Evolutionary conservation across 2,329 filamentous ascomycete species (phyloP).

Genomic region (Cladophialophora carrionii): DNA sequence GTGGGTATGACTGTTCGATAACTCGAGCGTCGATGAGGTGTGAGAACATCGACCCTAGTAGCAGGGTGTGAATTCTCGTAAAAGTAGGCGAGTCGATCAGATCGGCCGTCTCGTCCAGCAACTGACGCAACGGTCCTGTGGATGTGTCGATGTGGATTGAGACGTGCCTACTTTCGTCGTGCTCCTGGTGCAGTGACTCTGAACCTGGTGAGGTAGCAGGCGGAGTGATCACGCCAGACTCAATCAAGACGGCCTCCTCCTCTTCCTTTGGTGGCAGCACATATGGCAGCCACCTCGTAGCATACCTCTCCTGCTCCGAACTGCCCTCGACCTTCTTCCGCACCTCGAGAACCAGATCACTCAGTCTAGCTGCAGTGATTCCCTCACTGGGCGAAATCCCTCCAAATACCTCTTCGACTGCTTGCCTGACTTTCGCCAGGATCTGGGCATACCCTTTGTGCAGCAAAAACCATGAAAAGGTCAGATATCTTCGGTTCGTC

Average conservation of each 20-base stretch:
- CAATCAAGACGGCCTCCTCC: constrained; percentile 77
- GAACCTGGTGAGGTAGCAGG: constrained; percentile 43
- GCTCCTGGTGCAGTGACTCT: constrained; percentile 31
- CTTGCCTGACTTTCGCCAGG: constrained; percentile 77
- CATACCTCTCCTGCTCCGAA: constrained; percentile 65
- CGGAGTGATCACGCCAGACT: constrained; percentile 71
- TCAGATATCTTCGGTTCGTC: constrained; percentile 90
- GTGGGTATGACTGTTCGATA: constrained; percentile 75
- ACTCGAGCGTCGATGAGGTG: constrained; percentile 82
- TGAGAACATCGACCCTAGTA: constrained; percentile 86
- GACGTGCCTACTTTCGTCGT: constrained; percentile 11
- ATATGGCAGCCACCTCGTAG: constrained; percentile 76
- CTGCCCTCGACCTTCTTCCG: constrained; percentile 81
- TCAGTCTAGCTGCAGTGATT: constrained; percentile 77
- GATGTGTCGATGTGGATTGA: constrained; percentile 34
- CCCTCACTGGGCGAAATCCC: constrained; percentile 85
- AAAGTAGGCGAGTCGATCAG: constrained; percentile 93
- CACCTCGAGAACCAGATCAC: constrained; percentile 78
- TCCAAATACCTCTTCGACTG: constrained; percentile 89
- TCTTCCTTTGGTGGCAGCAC: constrained; percentile 73
- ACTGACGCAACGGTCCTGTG: constrained; percentile 66
- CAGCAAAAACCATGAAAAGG: constrained; percentile 97
- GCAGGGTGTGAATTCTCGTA: constrained; percentile 77
- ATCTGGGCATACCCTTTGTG: constrained; percentile 86
- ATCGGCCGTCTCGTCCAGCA: constrained; percentile 94